Percentiles rank a stretch among this genome's conserved stretches.
Conservation (phyloP, 495 filamentous ascomycete genomes). For the Lophiotrema nucula region DNA sequence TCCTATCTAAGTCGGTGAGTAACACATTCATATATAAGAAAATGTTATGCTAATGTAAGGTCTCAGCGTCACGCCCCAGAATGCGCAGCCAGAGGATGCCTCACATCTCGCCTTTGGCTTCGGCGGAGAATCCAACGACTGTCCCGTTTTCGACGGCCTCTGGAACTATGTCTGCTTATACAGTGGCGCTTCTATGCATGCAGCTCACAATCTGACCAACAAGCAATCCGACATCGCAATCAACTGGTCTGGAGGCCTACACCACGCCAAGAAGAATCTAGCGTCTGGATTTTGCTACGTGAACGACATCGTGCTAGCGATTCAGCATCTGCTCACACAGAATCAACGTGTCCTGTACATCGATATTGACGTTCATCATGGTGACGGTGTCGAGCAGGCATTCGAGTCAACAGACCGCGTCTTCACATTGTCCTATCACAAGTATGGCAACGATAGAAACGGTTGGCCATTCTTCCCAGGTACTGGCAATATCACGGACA, state of each 20-base stretch:
- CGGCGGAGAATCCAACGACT: conserved; percentile 71
- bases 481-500: conserved; percentile 59
- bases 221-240: conserved; percentile 91
- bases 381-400: conserved; percentile 94
- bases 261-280: conserved; percentile 93
- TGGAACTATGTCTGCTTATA: conserved; percentile 95
- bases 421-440: conserved; percentile 95
- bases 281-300: conserved; percentile 97
- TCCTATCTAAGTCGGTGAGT: conserved; percentile 70
- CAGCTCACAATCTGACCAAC: conserved; percentile 82
- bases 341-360: conserved; percentile 94
- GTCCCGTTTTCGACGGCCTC: conserved; percentile 92
- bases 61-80: conserved; percentile 47
- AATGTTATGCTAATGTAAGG: conserved; percentile 5
- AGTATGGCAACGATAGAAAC: conserved; percentile 70
- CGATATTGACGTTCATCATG: conserved; percentile 97
- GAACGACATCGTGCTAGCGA: conserved; percentile 96
- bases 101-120: conserved; percentile 66
- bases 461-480: conserved; percentile 66
- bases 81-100: conserved; percentile 40
- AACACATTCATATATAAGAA: neutral
- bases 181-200: conserved; percentile 83
- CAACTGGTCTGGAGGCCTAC: conserved; percentile 97
- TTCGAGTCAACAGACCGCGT: conserved; percentile 97
- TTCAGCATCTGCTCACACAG: conserved; percentile 82